Evolutionary conservation across 306 rosid species (phyloP).

Genomic region (Biancaea sappan): DNA sequence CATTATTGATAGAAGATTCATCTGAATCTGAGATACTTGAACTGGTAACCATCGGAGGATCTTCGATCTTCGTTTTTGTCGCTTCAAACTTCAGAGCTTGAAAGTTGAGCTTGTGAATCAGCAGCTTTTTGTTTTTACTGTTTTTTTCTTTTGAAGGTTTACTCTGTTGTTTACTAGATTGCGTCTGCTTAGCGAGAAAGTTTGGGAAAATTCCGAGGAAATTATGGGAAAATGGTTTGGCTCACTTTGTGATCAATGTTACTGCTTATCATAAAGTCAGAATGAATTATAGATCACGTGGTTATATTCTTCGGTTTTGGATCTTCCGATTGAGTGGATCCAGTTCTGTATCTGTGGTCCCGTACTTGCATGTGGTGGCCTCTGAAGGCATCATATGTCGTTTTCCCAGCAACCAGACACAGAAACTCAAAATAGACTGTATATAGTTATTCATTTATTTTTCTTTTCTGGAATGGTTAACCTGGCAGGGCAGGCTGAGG

Average conservation of each 20-base stretch:
- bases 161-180: not conserved
- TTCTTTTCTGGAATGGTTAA: not conserved
- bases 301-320: not conserved
- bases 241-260: not conserved
- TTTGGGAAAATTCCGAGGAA: not conserved
- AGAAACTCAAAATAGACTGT: not conserved
- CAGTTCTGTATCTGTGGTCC: not conserved
- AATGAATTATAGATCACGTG: not conserved
- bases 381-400: not conserved
- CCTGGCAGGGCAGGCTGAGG: not conserved
- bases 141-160: not conserved
- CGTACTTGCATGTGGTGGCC: not conserved
- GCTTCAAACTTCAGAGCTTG: not conserved
- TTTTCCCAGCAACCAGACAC: constrained; percentile 6
- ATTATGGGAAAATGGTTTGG: not conserved
- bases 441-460: not conserved
- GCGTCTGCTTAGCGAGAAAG: constrained; percentile 36
- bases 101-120: not conserved
- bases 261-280: not conserved
- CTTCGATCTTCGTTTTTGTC: not conserved
- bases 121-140: not conserved
- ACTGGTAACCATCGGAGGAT: not conserved
- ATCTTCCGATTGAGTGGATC: not conserved
- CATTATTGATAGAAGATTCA: not conserved
- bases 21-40: not conserved